Evolutionary conservation across 257 asterid species (phyloP).

Genomic region (Rehmannia glutinosa): DNA sequence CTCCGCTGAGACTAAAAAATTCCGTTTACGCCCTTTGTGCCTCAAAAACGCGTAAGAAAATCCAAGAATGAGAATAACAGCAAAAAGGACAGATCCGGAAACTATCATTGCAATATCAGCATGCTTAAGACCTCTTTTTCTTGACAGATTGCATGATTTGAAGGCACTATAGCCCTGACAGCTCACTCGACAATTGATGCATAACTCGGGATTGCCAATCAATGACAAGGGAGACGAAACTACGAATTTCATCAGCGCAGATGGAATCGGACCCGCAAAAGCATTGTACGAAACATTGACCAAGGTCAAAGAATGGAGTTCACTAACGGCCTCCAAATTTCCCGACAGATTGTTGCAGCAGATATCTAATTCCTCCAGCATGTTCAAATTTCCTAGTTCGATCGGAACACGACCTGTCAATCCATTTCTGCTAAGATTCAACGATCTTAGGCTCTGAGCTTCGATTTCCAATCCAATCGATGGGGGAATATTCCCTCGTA

Average conservation of each 20-base stretch:
- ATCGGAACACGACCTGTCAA: slow-evolving; percentile 52
- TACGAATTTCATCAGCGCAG: slow-evolving; percentile 29
- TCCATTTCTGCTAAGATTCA: slow-evolving; percentile 62
- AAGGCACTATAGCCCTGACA: slow-evolving; percentile 30
- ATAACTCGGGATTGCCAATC: slow-evolving; percentile 45
- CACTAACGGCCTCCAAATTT: slow-evolving; percentile 38
- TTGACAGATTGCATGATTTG: slow-evolving; percentile 38
- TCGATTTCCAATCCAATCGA: slow-evolving; percentile 28
- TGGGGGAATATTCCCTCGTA: slow-evolving; percentile 53
- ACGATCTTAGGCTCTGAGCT: slow-evolving; percentile 42
- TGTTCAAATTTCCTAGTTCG: slow-evolving; percentile 48
- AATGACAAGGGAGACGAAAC: slow-evolving; percentile 56
- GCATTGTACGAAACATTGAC: slow-evolving; percentile 56
- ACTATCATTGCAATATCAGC: slow-evolving; percentile 35
- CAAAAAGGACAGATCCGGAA: slow-evolving; percentile 32
- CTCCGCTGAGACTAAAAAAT: slow-evolving; percentile 30
- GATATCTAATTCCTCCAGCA: slow-evolving; percentile 66
- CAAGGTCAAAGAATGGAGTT: slow-evolving; percentile 42
- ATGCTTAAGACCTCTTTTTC: slow-evolving; percentile 25
- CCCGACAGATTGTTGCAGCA: slow-evolving; percentile 63
- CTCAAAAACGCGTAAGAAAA: slow-evolving; percentile 25
- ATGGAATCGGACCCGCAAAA: slow-evolving; percentile 58
- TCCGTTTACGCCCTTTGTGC: slow-evolving; percentile 19
- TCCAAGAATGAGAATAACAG: slow-evolving; percentile 32
- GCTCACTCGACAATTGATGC: slow-evolving; percentile 40